Percentiles rank a stretch among this genome's conserved stretches.
These are phyloP conservation scores for Sporothrix pallida DNA, from an alignment of 2,329 filamentous ascomycete genomes.

Conservation along the genomic window DNA sequence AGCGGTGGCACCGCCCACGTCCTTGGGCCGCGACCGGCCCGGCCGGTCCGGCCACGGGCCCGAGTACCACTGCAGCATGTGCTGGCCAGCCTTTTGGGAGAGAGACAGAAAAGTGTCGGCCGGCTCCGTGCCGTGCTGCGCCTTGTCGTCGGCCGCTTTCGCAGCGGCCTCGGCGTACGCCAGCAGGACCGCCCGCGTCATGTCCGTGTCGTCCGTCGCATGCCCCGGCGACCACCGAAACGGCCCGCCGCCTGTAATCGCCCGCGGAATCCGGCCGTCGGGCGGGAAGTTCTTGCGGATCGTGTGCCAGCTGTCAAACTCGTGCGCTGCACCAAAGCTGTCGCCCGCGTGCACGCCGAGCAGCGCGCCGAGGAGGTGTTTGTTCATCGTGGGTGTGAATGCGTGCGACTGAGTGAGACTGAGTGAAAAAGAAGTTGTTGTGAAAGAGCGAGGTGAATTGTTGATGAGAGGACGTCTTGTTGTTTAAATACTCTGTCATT, in stretches of 20 bases:
- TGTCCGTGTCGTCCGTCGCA: constrained; percentile 57
- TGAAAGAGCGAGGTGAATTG: no score
- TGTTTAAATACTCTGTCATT: neutral
- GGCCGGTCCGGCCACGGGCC: constrained; percentile 52
- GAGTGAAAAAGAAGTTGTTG: neutral
- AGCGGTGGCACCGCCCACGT: constrained; percentile 51
- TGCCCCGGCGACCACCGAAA: constrained; percentile 52
- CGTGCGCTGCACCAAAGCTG: constrained; percentile 53
- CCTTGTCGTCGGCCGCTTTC: constrained; percentile 8
- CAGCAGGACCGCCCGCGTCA: constrained; percentile 53
- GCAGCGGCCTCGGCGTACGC: constrained; percentile 46
- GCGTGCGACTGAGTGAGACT: neutral
- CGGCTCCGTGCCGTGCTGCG: neutral
- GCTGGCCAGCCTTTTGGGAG: constrained; percentile 45
- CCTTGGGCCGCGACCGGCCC: constrained; percentile 44
- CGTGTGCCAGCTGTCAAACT: constrained; percentile 48
- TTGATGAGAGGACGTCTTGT: no score
- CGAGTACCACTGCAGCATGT: constrained; percentile 51
- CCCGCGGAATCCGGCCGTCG: constrained; percentile 46
- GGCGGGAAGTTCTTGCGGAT: constrained; percentile 47
- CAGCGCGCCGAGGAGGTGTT: constrained; percentile 51
- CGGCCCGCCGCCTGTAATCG: constrained; percentile 53
- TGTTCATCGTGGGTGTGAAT: neutral
- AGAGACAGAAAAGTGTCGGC: constrained; percentile 41
- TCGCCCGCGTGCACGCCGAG: constrained; percentile 56